phyloP scores from a whole-genome alignment of 495 filamentous ascomycete species.

The Ramalina intermedia region DNA sequence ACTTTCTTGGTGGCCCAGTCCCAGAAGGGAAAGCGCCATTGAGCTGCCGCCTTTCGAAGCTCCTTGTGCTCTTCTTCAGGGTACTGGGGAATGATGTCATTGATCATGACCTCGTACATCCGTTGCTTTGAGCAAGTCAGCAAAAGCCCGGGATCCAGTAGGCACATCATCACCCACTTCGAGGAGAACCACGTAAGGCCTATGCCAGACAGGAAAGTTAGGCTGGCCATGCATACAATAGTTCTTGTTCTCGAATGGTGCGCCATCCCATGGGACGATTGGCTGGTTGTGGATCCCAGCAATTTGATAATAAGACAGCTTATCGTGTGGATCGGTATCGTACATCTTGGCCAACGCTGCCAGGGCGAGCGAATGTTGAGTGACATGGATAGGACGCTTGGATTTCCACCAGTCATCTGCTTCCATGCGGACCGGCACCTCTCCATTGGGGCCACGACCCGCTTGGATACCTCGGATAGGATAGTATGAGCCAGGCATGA shows the following conservation, averaged over 20 bases:
- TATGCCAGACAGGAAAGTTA: too few relatives aligned
- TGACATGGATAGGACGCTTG: not conserved
- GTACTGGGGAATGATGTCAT: too few relatives aligned
- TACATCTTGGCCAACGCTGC: conserved; percentile 3
- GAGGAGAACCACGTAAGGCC: too few relatives aligned
- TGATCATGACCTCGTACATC: too few relatives aligned
- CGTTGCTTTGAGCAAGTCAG: too few relatives aligned
- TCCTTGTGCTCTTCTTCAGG: not conserved
- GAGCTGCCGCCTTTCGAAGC: not conserved
- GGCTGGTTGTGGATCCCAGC: too few relatives aligned
- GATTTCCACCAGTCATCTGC: conserved; percentile 8
- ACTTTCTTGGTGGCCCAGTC: not conserved
- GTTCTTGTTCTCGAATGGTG: too few relatives aligned
- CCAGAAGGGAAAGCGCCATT: not conserved
- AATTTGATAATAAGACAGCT: too few relatives aligned
- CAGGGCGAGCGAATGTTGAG: conserved; percentile 3
- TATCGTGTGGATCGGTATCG: not conserved
- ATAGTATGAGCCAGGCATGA: not conserved
- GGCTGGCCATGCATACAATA: too few relatives aligned
- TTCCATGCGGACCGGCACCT: conserved; percentile 5
- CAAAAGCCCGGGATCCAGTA: too few relatives aligned
- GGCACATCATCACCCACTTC: too few relatives aligned
- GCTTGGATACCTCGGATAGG: conserved; percentile 6
- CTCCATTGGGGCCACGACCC: conserved; percentile 1
- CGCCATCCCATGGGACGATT: too few relatives aligned